Conservation (phyloP, 495 filamentous ascomycete genomes). For the Pyronema omphalodes region DNA sequence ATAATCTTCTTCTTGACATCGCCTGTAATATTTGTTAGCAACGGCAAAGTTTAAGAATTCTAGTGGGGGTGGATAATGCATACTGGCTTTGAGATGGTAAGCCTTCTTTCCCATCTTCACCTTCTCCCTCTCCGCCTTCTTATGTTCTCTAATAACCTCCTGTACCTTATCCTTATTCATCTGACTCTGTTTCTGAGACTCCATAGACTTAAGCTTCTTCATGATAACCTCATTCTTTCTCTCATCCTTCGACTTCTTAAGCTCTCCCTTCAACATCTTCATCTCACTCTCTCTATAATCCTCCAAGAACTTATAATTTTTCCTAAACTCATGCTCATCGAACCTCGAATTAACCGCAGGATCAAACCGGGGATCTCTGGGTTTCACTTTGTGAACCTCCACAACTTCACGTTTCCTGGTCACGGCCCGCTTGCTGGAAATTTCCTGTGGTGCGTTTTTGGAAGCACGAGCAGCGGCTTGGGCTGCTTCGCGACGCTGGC, state of each 20-base stretch:
- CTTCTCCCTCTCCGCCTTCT: constrained; percentile 62
- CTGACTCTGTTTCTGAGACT: constrained; percentile 50
- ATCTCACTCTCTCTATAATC: constrained; percentile 69
- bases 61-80: neutral
- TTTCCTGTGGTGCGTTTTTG: constrained; percentile 75
- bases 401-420: constrained; percentile 59
- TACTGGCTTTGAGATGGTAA: constrained; percentile 66
- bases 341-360: constrained; percentile 31
- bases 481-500: too few relatives aligned
- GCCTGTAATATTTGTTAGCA: constrained; percentile 22
- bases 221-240: constrained; percentile 36
- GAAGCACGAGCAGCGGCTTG: constrained; percentile 32
- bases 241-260: constrained; percentile 47
- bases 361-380: constrained; percentile 81
- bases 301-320: constrained; percentile 69
- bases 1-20: constrained; percentile 75
- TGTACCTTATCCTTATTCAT: constrained; percentile 45
- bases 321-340: constrained; percentile 38
- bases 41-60: neutral
- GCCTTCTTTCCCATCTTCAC: constrained; percentile 79
- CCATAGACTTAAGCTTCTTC: constrained; percentile 44
- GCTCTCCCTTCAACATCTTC: constrained; percentile 43
- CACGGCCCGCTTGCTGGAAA: constrained; percentile 66
- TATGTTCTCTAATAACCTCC: constrained; percentile 50
- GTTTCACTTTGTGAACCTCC: constrained; percentile 26